Conservation (phyloP, 2,329 filamentous ascomycete genomes). For the Ascochyta pisi region DNA sequence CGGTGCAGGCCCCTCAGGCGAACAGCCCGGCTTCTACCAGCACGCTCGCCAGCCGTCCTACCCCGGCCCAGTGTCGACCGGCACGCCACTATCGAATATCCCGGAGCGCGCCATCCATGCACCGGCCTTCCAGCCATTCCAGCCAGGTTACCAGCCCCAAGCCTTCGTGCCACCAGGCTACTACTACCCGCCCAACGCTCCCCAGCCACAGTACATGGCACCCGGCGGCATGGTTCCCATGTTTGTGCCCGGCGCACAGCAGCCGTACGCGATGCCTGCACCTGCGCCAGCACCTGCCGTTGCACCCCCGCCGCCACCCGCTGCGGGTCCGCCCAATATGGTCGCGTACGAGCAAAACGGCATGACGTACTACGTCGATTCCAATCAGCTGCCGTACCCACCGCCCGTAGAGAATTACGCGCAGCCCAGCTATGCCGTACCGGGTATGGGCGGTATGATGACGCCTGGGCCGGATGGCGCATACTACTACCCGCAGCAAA, state of each 20-base stretch:
- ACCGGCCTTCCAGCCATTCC: constrained; percentile 78
- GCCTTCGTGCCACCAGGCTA: constrained; percentile 56
- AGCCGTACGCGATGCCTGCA: constrained; percentile 53
- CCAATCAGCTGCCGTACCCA: constrained; percentile 66
- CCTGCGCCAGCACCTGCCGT: constrained; percentile 40
- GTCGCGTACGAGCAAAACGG: constrained; percentile 90
- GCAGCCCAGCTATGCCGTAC: constrained; percentile 60
- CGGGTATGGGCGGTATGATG: constrained; percentile 81
- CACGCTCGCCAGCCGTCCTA: constrained; percentile 74
- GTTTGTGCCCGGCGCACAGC: constrained; percentile 65
- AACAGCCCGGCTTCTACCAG: constrained; percentile 57
- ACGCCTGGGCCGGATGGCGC: constrained; percentile 63
- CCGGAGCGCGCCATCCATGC: constrained; percentile 92
- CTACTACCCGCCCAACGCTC: constrained; percentile 65
- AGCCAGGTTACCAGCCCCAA: constrained; percentile 60
- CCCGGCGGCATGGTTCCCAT: constrained; percentile 59
- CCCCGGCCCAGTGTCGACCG: constrained; percentile 72
- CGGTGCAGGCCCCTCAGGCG: constrained; percentile 60
- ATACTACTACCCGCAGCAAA: constrained; percentile 66
- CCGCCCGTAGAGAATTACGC: constrained; percentile 56
- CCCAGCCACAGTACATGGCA: constrained; percentile 52
- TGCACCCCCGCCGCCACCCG: constrained; percentile 42
- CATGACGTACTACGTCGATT: constrained; percentile 94
- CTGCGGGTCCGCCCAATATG: constrained; percentile 57
- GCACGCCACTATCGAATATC: constrained; percentile 88